Base-by-base conservation (phyloP, 179 eudicot genomes). In the Sideroxylon spinosum region DNA sequence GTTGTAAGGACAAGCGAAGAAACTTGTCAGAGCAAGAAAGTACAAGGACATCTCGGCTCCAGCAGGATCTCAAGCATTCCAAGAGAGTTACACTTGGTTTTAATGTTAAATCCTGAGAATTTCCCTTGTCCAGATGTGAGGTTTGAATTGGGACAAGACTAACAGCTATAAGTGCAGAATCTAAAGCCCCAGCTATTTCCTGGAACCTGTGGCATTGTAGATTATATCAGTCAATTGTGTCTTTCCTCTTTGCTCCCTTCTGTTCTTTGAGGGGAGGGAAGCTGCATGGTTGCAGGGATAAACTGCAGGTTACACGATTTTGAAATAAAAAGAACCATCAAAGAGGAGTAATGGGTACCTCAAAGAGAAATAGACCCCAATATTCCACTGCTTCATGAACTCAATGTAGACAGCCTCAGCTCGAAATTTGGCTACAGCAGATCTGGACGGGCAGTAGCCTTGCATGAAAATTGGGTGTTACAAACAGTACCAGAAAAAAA, bases 331-430 rank as follows among this genome's bases (percentile, higher is more conserved):
- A 68, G 29, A 80, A 62, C 68, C 74, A 64, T 19, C 13, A 7
- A 71, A 69, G 44, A 73, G 75, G 23, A 59, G 63, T 64, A 37
- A 82, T 52, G 32, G 75, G 78, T 89, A 95, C 99, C 98, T 94
- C 87, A 95, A 78, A 37, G 96, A 92, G 83, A 95, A 95, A 85
- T 95, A 95, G 80, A 90, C 99, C 82, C 99, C 99, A 75, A 91
- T 78, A 81, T 96, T 96, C 99, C 99, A 96, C 60, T 92, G 97
- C 88, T 89, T 96, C 94, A 96, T 90, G 88, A 96, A 96, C 71
- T 96, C 99, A 72, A 79, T 25, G 86, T 88, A 94, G 79, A 89
- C 90, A 84, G 94, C 89, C 86, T 90, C 97, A 32, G 92, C 85
- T 79, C 99, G 87, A 61, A 96, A 91, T 84, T 90, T 93, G 55